phyloP scores from a whole-genome alignment of 192 early-diverging fungal genomes.

The Rhizophlyctis rosea region DNA sequence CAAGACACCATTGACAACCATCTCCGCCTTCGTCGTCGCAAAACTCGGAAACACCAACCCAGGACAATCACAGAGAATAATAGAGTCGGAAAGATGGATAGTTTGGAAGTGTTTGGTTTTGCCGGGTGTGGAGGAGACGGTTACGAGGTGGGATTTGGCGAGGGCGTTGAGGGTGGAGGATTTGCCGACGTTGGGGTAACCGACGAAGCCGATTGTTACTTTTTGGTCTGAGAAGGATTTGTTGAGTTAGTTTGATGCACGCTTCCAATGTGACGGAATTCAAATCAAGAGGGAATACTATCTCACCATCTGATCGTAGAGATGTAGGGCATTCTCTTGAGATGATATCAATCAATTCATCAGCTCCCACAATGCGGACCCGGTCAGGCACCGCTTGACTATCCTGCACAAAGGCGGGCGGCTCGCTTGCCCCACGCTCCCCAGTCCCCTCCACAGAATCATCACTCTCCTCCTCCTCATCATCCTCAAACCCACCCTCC shows the following conservation, averaged over 20 bases:
- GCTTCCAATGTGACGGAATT: too few relatives aligned
- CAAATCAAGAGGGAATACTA: too few relatives aligned
- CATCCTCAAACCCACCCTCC: conserved; percentile 19
- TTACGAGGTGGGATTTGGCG: conserved; percentile 88
- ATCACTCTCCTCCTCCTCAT: conserved; percentile 18
- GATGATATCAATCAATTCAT: conserved; percentile 68
- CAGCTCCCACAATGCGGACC: conserved; percentile 60
- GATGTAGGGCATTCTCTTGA: conserved; percentile 53
- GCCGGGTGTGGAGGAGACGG: conserved; percentile 94
- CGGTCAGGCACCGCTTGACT: conserved; percentile 53
- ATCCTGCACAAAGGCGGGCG: too few relatives aligned
- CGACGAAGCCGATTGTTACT: conserved; percentile 91
- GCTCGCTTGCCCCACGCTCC: conserved; percentile 46
- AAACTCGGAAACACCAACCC: conserved; percentile 99
- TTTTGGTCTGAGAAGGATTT: too few relatives aligned
- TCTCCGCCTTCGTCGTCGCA: conserved; percentile 96
- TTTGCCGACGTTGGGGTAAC: conserved; percentile 99
- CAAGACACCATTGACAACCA: conserved; percentile 97
- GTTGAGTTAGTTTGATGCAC: not conserved
- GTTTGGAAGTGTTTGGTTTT: conserved; percentile 99
- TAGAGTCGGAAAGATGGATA: conserved; percentile 78
- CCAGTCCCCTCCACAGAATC: conserved; percentile 18
- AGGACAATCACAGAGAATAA: conserved; percentile 97
- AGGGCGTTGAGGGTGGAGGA: conserved; percentile 98
- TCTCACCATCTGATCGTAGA: conserved; percentile 12